Conservation (phyloP, 148 eudicot genomes). For the Vaccinium darrowii region DNA sequence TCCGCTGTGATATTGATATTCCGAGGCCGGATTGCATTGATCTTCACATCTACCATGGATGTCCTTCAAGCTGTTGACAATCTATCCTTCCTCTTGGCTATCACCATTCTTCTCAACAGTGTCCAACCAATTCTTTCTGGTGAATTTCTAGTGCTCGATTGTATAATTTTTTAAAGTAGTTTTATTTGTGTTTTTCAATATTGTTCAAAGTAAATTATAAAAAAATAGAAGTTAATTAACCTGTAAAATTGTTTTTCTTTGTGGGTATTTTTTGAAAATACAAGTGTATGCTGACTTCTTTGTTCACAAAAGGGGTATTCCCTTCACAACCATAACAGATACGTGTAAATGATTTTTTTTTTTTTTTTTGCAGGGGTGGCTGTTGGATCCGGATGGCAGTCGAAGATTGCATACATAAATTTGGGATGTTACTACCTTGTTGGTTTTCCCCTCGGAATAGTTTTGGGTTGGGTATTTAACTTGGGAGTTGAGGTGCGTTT, state of each 20-base stretch:
- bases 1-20: conserved; percentile 29
- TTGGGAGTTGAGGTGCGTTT: conserved; percentile 34
- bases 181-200: too few species aligned
- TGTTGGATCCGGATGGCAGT: conserved; percentile 54
- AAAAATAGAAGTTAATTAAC: too few species aligned
- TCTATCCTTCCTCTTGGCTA: conserved; percentile 35
- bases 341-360: background rate
- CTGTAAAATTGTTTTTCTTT: too few species aligned
- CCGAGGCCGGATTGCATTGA: conserved; percentile 25
- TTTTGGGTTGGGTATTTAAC: conserved; percentile 38
- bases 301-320: too few species aligned
- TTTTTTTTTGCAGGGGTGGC: conserved; percentile 34
- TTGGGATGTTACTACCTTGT: conserved; percentile 42
- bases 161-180: background rate
- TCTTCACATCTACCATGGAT: conserved; percentile 27
- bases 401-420: conserved; percentile 45
- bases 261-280: too few species aligned
- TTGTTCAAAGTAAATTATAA: too few species aligned
- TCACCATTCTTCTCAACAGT: conserved; percentile 36
- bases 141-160: conserved; percentile 26
- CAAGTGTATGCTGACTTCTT: too few species aligned
- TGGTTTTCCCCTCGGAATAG: conserved; percentile 40
- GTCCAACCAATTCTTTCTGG: background rate
- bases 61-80: conserved; percentile 31
- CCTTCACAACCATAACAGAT: too few species aligned